These are phyloP conservation scores for Plantago ovata DNA, from an alignment of 257 asterid genomes.

Conservation along the genomic window DNA sequence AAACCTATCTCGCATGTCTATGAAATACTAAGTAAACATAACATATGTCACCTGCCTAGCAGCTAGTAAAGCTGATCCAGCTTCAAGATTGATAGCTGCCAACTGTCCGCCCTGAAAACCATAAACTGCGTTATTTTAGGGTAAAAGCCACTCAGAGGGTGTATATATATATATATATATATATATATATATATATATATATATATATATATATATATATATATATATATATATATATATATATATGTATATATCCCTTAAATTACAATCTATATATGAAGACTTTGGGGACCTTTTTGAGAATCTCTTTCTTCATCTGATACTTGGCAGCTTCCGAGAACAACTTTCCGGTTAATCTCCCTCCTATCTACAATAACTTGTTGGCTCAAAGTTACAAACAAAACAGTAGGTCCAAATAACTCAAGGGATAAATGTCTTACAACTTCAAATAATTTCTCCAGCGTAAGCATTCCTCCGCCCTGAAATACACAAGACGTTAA, in stretches of 20 bases:
- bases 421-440: conserved; percentile 37
- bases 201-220: too few relatives aligned
- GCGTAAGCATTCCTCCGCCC: conserved; percentile 91
- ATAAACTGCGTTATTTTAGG: conserved; percentile 7
- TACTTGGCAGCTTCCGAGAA: conserved; percentile 76
- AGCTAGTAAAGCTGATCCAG: conserved; percentile 64
- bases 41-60: conserved; percentile 65
- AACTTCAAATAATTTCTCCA: conserved; percentile 64
- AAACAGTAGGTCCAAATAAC: conserved; percentile 18
- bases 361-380: conserved; percentile 57
- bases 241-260: conserved; percentile 10
- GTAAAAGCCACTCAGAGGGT: conserved; percentile 5
- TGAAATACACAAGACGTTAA: conserved; percentile 29
- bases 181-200: too few relatives aligned
- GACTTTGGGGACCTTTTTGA: conserved; percentile 52
- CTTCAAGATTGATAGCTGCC: conserved; percentile 78
- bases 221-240: too few relatives aligned
- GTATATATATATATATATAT: too few relatives aligned
- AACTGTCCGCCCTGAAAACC: conserved; percentile 69
- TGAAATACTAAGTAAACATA: too few relatives aligned
- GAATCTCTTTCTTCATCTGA: conserved; percentile 62
- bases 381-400: conserved; percentile 20
- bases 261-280: conserved; percentile 15
- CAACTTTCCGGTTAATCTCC: conserved; percentile 68
- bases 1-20: too few relatives aligned